Evolutionary conservation across 2,329 filamentous ascomycete species (phyloP).

Genomic region (Diaporthe sp.): DNA sequence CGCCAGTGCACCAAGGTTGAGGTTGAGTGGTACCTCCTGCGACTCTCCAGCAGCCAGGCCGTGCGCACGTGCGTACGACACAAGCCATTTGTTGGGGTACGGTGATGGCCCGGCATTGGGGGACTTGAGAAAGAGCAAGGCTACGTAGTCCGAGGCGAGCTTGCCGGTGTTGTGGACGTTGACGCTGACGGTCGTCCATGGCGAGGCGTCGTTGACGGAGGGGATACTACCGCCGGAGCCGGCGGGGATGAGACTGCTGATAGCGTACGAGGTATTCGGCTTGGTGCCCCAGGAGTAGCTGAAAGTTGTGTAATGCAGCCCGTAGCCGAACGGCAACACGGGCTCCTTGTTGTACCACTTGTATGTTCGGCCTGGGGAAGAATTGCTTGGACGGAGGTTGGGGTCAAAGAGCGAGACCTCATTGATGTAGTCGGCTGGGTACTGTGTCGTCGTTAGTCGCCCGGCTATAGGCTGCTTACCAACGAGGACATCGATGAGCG

Average conservation of each 20-base stretch:
- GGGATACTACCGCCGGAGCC: neutral
- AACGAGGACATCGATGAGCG: neutral
- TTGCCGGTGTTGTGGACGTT: neutral
- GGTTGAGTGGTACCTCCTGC: neutral
- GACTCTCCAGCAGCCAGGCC: neutral
- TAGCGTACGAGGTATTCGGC: neutral
- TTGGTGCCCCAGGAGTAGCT: slow-evolving; percentile 44
- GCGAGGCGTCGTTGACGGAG: neutral
- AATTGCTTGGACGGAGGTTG: slow-evolving; percentile 58
- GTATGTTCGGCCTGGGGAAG: slow-evolving; percentile 64
- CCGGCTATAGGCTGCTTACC: neutral
- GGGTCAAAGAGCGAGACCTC: slow-evolving; percentile 69
- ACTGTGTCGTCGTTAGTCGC: neutral
- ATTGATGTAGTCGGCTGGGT: slow-evolving; percentile 61
- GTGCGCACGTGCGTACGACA: neutral
- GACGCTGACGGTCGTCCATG: neutral
- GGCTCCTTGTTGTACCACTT: slow-evolving; percentile 66
- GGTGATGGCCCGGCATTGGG: neutral
- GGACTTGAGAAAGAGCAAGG: neutral
- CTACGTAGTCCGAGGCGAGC: neutral
- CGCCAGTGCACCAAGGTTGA: slow-evolving; percentile 1
- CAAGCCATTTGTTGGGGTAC: neutral
- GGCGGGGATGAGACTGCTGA: neutral
- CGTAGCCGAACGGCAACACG: slow-evolving; percentile 65
- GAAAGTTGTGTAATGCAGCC: slow-evolving; percentile 70